A percentile compares a stretch with the other conserved stretches of the same genome.
phyloP scores from a whole-genome alignment of 2,329 filamentous ascomycete species.

The Aspergillus ibericus region DNA sequence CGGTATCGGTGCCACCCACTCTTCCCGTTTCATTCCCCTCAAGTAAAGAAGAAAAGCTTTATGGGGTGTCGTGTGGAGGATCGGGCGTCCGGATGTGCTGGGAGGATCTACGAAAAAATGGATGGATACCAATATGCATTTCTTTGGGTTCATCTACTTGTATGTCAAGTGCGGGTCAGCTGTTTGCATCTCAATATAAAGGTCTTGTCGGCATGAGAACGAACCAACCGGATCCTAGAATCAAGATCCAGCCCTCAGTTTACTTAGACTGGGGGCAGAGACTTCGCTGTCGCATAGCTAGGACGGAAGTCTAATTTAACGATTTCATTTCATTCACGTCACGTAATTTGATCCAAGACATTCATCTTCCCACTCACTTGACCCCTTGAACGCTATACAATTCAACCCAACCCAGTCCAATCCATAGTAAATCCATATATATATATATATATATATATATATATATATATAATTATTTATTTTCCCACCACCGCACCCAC shows the following conservation, averaged over 20 bases:
- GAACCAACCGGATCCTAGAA: slow-evolving; percentile 17
- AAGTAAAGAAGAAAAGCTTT: slow-evolving; percentile 68
- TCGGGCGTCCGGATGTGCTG: slow-evolving; percentile 32
- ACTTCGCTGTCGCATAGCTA: slow-evolving; percentile 17
- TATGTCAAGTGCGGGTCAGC: slow-evolving; percentile 42
- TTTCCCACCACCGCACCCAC: slow-evolving; percentile 26
- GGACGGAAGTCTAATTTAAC: slow-evolving; percentile 25
- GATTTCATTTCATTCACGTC: slow-evolving; percentile 13
- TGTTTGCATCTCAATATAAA: slow-evolving; percentile 44
- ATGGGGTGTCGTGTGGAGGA: slow-evolving; percentile 39
- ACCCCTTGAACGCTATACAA: no score
- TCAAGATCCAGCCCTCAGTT: slow-evolving; percentile 13
- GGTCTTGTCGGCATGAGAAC: slow-evolving; percentile 39
- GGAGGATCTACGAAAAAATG: slow-evolving; percentile 38
- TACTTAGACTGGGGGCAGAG: slow-evolving; percentile 3
- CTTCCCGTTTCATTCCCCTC: slow-evolving; percentile 99
- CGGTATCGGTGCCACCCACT: slow-evolving; percentile 99
- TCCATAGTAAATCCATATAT: no score
- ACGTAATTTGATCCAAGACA: not conserved
- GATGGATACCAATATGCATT: slow-evolving; percentile 33
- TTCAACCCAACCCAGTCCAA: no score
- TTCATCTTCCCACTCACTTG: not conserved
- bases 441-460: no score
- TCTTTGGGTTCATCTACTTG: slow-evolving; percentile 37
- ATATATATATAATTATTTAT: no score